A percentile compares a stretch with the other conserved stretches of the same genome.
Conservation (phyloP, 164 flowering plant species). For the Aristolochia fimbriata region DNA sequence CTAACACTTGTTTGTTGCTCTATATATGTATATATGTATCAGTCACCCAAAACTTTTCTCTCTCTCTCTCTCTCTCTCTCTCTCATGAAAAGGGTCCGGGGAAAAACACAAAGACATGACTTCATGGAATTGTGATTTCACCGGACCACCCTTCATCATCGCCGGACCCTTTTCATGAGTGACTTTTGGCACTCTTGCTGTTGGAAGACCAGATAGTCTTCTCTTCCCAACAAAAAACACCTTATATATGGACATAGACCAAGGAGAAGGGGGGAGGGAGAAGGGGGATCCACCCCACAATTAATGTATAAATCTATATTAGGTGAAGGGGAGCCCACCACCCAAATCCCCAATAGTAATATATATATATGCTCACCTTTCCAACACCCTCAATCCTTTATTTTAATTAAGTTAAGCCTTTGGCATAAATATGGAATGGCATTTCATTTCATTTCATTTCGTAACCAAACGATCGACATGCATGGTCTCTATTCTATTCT, state of each 20-base stretch:
- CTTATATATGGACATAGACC: background rate
- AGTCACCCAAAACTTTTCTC: too few species aligned
- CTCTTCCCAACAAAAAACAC: background rate
- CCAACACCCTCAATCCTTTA: background rate
- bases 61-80: too few species aligned
- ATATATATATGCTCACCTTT: slow-evolving; percentile 10
- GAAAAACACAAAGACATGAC: background rate
- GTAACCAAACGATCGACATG: background rate
- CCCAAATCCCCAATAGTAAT: slow-evolving; percentile 6
- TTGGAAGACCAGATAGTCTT: background rate
- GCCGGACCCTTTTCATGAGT: slow-evolving; percentile 5
- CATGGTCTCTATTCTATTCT: slow-evolving; percentile 6
- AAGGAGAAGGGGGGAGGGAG: too few species aligned
- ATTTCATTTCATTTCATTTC: background rate
- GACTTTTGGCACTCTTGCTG: slow-evolving; percentile 5
- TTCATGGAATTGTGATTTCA: background rate
- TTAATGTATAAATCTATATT: background rate
- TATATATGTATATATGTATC: too few species aligned
- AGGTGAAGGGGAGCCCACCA: slow-evolving; percentile 8
- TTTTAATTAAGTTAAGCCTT: slow-evolving; percentile 1
- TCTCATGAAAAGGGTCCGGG: background rate
- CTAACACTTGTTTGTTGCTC: too few species aligned
- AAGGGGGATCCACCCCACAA: too few species aligned
- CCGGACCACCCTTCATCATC: slow-evolving; percentile 1
- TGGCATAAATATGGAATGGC: slow-evolving; percentile 4